These are phyloP conservation scores for Cardamine occulta DNA, from an alignment of 345 rosid genomes.

Conservation along the genomic window DNA sequence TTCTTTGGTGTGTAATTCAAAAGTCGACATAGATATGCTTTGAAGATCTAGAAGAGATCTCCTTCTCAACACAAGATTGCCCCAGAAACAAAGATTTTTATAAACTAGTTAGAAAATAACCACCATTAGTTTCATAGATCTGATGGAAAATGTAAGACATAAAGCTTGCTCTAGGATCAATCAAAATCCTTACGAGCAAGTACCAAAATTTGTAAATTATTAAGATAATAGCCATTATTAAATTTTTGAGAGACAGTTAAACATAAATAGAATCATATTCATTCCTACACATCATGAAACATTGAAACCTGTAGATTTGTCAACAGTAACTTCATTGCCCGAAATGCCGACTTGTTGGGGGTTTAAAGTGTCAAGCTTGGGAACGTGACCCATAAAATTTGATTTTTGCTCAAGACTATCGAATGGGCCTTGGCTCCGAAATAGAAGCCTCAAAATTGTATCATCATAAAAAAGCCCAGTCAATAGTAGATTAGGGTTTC, in stretches of 20 bases:
- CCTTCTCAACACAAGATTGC: not conserved
- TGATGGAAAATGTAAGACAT: too few species aligned
- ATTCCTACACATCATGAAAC: not conserved
- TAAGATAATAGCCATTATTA: too few species aligned
- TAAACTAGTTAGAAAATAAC: too few species aligned
- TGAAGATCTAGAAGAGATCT: too few species aligned
- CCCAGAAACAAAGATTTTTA: too few species aligned
- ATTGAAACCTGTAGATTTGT: not conserved
- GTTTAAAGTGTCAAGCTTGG: not conserved
- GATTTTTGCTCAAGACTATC: not conserved
- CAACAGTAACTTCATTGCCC: not conserved
- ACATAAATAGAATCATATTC: too few species aligned
- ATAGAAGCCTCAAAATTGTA: not conserved
- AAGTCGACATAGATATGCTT: not conserved
- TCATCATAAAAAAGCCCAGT: constrained; percentile 13
- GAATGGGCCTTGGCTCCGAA: constrained; percentile 32
- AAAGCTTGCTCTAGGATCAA: too few species aligned
- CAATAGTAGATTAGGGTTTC: constrained; percentile 16
- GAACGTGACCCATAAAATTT: not conserved
- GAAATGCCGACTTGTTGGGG: not conserved
- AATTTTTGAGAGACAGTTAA: too few species aligned
- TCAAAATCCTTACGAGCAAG: too few species aligned
- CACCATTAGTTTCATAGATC: too few species aligned
- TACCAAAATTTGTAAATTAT: too few species aligned
- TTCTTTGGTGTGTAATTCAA: not conserved